phyloP scores from a whole-genome alignment of 2,329 filamentous ascomycete species.

The Neofusicoccum sp. region DNA sequence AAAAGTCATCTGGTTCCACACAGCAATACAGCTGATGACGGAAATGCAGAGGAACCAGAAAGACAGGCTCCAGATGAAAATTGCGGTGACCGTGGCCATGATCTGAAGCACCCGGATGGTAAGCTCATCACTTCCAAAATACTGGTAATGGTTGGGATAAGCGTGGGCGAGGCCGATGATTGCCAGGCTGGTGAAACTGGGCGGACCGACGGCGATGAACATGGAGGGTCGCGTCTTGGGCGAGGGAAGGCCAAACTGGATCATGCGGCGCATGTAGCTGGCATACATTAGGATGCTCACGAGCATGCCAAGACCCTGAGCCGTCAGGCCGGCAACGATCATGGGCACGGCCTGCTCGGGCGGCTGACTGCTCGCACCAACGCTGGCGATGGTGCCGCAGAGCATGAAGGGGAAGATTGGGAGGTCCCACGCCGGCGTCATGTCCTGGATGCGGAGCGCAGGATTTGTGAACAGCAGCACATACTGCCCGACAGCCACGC shows the following conservation, averaged over 20 bases:
- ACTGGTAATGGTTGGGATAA: conserved; percentile 44
- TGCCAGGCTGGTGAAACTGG: conserved; percentile 68
- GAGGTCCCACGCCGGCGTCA: conserved; percentile 73
- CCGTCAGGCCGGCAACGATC: conserved; percentile 64
- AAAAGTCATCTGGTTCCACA: conserved; percentile 50
- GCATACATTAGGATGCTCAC: conserved; percentile 70
- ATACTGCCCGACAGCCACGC: conserved; percentile 51
- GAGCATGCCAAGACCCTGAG: conserved; percentile 67
- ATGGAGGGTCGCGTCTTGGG: conserved; percentile 65
- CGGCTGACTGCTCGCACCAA: conserved; percentile 62
- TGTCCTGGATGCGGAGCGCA: conserved; percentile 58
- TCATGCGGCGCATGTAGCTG: conserved; percentile 67
- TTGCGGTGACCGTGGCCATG: conserved; percentile 46
- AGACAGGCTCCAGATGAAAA: conserved; percentile 66
- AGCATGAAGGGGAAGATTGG: conserved; percentile 76
- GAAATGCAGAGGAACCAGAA: conserved; percentile 55
- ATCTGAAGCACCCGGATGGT: conserved; percentile 42
- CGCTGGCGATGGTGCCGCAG: conserved; percentile 65
- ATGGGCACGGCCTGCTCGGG: conserved; percentile 59
- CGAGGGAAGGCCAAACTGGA: conserved; percentile 63
- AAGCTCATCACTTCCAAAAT: conserved; percentile 27
- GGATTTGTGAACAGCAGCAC: conserved; percentile 53
- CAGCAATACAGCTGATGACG: conserved; percentile 31
- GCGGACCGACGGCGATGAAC: conserved; percentile 73
- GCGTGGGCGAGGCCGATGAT: conserved; percentile 65